Percentiles rank a stretch among this genome's conserved stretches.
These are phyloP conservation scores for Rhizopus stolonifer DNA, from an alignment of 371 early-diverging fungal genomes.

Conservation along the genomic window DNA sequence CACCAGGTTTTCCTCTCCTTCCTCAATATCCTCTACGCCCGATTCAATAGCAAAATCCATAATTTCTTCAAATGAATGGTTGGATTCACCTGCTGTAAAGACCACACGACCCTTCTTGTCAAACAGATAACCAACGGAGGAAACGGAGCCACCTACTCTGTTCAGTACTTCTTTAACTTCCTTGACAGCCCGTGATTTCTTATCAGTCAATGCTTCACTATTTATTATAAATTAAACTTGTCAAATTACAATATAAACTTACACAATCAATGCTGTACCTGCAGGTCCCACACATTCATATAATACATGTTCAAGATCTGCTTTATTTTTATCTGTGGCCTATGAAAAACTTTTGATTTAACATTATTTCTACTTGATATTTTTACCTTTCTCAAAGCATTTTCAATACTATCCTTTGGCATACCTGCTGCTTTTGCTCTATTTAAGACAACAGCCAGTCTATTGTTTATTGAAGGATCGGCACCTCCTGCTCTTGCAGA, in stretches of 20 bases:
- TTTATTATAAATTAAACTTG: too few relatives aligned
- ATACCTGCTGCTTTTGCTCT: conserved; percentile 61
- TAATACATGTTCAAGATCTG: conserved; percentile 47
- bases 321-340: conserved; percentile 35
- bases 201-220: conserved; percentile 65
- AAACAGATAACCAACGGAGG: conserved; percentile 62
- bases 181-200: conserved; percentile 66
- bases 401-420: conserved; percentile 75
- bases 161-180: conserved; percentile 65
- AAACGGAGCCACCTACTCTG: conserved; percentile 55
- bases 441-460: conserved; percentile 59
- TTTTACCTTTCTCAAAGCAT: conserved; percentile 63
- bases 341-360: neutral
- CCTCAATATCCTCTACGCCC: conserved; percentile 64
- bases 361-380: neutral
- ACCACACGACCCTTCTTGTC: conserved; percentile 58
- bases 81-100: conserved; percentile 41
- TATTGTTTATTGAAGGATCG: conserved; percentile 50
- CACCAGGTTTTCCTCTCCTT: conserved; percentile 34
- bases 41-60: conserved; percentile 61
- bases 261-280: conserved; percentile 68
- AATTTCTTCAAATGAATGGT: conserved; percentile 52
- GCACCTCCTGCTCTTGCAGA: conserved; percentile 61
- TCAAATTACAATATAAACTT: too few relatives aligned
- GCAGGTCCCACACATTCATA: conserved; percentile 72